phyloP scores from a whole-genome alignment of 352 stramenopile species.

The Poterioochromonas sp. region DNA sequence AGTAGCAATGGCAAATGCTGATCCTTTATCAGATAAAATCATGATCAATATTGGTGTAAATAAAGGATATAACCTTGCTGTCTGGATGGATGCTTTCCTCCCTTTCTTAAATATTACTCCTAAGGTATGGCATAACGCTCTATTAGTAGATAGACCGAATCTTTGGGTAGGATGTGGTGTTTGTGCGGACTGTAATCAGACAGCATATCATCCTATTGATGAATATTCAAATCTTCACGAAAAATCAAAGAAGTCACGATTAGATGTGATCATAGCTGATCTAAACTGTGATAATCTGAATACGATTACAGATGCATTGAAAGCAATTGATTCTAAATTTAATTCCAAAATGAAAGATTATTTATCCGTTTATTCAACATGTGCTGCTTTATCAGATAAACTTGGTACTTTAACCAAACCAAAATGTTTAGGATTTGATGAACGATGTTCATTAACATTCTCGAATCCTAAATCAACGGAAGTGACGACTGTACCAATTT shows the following conservation, averaged over 20 bases:
- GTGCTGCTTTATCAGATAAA: background rate
- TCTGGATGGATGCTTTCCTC: background rate
- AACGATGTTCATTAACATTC: background rate
- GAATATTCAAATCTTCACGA: background rate
- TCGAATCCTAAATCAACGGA: background rate
- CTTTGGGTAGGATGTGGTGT: background rate
- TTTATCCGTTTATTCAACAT: background rate
- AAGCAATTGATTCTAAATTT: background rate
- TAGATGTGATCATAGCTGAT: background rate
- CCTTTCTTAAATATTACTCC: background rate
- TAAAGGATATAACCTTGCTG: constrained; percentile 27
- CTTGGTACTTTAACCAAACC: background rate
- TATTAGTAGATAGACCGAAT: background rate
- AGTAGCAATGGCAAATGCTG: background rate
- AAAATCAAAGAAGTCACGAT: no score
- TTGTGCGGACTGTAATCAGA: background rate
- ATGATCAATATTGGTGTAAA: constrained; percentile 18
- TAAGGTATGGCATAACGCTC: background rate
- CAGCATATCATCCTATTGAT: background rate
- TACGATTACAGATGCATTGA: background rate
- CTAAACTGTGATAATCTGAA: background rate
- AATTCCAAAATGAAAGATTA: background rate
- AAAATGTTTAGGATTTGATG: background rate
- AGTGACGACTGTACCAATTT: background rate
- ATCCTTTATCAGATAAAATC: background rate